Percentiles rank a stretch among this genome's conserved stretches.
Evolutionary conservation across 257 asterid genomes (phyloP).

Genomic region (Euphrasia confusa): DNA sequence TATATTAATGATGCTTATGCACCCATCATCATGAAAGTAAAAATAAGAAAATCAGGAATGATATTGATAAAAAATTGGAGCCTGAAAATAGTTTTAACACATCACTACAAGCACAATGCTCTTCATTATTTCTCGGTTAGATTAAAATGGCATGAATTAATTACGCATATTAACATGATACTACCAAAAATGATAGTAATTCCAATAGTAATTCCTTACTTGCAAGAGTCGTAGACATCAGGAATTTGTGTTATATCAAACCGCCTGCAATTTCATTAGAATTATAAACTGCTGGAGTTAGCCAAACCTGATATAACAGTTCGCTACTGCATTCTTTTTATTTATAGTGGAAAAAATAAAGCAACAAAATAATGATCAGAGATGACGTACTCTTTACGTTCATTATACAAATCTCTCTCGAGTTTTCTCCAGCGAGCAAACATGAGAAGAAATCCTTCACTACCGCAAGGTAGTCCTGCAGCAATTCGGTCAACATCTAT

Average conservation of each 20-base stretch:
- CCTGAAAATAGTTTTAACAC: conserved; percentile 3
- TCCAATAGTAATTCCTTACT: conserved; percentile 48
- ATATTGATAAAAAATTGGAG: background rate
- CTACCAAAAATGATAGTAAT: background rate
- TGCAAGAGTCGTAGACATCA: conserved; percentile 98
- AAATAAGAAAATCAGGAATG: too few relatives aligned
- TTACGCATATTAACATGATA: conserved; percentile 1
- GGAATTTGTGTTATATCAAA: conserved; percentile 97
- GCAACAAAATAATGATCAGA: conserved; percentile 7
- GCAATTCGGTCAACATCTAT: conserved; percentile 97
- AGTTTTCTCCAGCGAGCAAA: conserved; percentile 99
- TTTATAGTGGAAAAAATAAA: conserved; percentile 21
- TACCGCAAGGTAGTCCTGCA: conserved; percentile 97
- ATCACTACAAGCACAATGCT: conserved; percentile 16
- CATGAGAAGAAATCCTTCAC: conserved; percentile 99
- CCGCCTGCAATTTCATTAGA: conserved; percentile 58
- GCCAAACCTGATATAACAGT: conserved; percentile 6
- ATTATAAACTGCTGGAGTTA: conserved; percentile 15
- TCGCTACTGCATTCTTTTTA: background rate
- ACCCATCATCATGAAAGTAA: too few relatives aligned
- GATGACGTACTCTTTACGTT: conserved; percentile 71
- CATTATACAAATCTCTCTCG: conserved; percentile 89
- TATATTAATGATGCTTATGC: background rate
- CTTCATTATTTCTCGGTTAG: conserved; percentile 10
- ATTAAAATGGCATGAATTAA: conserved; percentile 12